These are phyloP conservation scores for Plasmodium inui DNA, from an alignment of 169 alveolate genomes.

Conservation along the genomic window DNA sequence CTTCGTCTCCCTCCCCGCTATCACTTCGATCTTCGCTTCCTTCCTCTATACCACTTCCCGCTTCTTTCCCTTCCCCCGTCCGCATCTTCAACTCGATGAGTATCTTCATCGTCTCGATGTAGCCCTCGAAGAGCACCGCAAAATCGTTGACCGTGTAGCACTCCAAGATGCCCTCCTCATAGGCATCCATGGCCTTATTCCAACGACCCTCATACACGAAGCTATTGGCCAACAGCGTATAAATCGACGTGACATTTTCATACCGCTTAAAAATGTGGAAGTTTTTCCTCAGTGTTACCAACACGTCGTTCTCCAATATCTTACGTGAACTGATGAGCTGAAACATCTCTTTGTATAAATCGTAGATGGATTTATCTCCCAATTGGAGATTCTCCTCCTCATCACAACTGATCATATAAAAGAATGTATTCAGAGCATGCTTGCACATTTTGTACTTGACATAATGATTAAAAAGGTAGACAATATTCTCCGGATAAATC, in stretches of 20 bases:
- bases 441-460: slow-evolving; percentile 63
- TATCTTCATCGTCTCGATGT: slow-evolving; percentile 54
- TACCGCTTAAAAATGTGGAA: slow-evolving; percentile 27
- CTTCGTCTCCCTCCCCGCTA: background rate
- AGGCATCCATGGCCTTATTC: slow-evolving; percentile 74
- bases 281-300: slow-evolving; percentile 43
- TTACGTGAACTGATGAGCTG: slow-evolving; percentile 18
- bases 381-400: slow-evolving; percentile 4
- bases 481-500: slow-evolving; percentile 61
- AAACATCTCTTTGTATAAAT: slow-evolving; percentile 26
- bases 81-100: slow-evolving; percentile 45
- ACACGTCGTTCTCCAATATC: slow-evolving; percentile 36
- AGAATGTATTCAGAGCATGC: slow-evolving; percentile 51
- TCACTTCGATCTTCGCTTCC: background rate
- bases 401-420: slow-evolving; percentile 51
- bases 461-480: slow-evolving; percentile 46
- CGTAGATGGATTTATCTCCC: slow-evolving; percentile 40
- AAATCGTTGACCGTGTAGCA: slow-evolving; percentile 66
- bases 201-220: slow-evolving; percentile 72
- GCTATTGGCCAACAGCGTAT: slow-evolving; percentile 54
- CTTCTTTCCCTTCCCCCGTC: background rate
- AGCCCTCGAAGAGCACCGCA: slow-evolving; percentile 36
- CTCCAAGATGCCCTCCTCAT: slow-evolving; percentile 69
- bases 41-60: background rate
- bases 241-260: slow-evolving; percentile 63